Evolutionary conservation across 2,329 filamentous ascomycete genomes (phyloP), one percentile per base, ranked within the genome.

Genomic region (Lachnellula occidentalis): DNA sequence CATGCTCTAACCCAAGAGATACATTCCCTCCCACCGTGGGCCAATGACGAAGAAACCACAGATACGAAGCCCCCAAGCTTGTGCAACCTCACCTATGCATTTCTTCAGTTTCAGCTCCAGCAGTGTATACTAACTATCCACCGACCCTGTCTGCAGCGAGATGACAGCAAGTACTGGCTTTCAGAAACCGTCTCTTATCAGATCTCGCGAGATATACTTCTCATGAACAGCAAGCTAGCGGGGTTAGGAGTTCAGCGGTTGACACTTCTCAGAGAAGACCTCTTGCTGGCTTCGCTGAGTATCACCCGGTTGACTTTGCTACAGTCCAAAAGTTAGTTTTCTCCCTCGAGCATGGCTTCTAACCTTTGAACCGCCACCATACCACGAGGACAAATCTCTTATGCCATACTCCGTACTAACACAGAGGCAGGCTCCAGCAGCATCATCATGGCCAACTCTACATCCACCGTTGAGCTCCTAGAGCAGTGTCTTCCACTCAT

Each of bases 141-240:
- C 62, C 79, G 83, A 58, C 79, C 80, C 1, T 84, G 80, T 64
- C 72, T 85, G 31, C 81, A 81, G 63, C 79, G 79, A 69, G 73
- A 76, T 57, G 81, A 82, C 67, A 80, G 80, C 53, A 81, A 81
- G 60, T 83, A 82, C 64, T 81, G 83, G 61, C 80, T 81, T 63
- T 82, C 81, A 1, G 81, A 84, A 60, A 80, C 82, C 55, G 78
- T 83, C 47, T 84, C 83, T 72, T 83, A 83, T 69, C 83, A 81
- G 53, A 79, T 80, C 0, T 80, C 81, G 1, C 75, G 81, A 34
- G 81, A 84, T 59, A 80, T 84, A 61, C 79, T 84, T 1, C 71
- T 83, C n/a, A 73, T 84, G 58, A 79, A 83, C 64, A 79, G 83
- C 65, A 80, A 79, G 61, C 74, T 84, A 34, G 78, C 78, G 55